Conservation (phyloP, 768 basidiomycete species). For the Phanerochaete carnosa region DNA sequence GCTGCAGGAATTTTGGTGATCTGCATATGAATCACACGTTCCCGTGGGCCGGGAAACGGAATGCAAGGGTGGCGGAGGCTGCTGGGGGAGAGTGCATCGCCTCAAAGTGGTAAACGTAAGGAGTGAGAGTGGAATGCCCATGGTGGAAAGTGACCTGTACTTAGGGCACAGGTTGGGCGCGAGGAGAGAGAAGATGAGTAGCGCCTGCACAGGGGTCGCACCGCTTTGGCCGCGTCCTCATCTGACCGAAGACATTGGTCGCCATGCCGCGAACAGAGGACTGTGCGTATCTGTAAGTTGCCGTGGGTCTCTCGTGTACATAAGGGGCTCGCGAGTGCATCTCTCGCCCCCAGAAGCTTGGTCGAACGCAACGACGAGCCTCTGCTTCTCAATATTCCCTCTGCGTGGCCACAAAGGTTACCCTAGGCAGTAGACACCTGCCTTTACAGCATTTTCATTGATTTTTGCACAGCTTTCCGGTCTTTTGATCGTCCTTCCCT, state of each 20-base stretch:
- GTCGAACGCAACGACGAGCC: not conserved
- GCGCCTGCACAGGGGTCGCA: not conserved
- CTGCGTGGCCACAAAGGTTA: not conserved
- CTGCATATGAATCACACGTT: too few species aligned
- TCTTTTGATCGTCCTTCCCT: not conserved
- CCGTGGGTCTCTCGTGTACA: too few species aligned
- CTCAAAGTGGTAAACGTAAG: not conserved
- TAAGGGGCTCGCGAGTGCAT: too few species aligned
- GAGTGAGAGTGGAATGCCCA: not conserved
- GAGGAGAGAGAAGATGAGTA: not conserved
- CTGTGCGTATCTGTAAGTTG: not conserved
- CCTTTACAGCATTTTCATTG: not conserved
- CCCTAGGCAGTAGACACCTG: not conserved
- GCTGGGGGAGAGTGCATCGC: not conserved
- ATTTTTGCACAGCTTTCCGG: constrained; percentile 2
- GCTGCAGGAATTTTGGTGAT: too few species aligned
- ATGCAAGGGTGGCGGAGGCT: too few species aligned
- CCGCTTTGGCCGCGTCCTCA: not conserved
- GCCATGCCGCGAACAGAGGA: not conserved
- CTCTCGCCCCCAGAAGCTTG: not conserved
- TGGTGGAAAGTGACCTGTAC: not conserved
- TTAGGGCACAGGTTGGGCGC: too few species aligned
- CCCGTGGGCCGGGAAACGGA: too few species aligned
- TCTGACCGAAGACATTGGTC: not conserved
- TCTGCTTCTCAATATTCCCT: not conserved